Percentiles rank a stretch among this genome's conserved stretches.
These are phyloP conservation scores for Seminavis robusta DNA, from an alignment of 108 stramenopile species.

Conservation along the genomic window DNA sequence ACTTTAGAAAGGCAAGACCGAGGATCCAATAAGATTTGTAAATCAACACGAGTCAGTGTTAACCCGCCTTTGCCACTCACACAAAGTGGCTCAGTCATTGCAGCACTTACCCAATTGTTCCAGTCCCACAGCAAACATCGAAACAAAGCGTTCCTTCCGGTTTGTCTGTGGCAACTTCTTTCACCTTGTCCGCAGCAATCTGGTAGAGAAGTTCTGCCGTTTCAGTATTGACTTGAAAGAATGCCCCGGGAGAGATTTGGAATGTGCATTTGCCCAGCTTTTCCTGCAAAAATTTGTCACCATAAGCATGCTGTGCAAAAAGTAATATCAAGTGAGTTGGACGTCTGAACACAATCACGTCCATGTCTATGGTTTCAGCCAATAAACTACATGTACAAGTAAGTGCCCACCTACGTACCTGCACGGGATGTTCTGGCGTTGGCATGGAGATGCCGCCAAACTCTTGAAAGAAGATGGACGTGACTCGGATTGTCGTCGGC, in stretches of 20 bases:
- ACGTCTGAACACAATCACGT: too few species aligned
- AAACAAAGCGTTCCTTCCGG: constrained; percentile 50
- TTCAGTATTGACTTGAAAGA: constrained; percentile 93
- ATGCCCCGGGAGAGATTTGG: constrained; percentile 89
- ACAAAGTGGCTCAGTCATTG: too few species aligned
- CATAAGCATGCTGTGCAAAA: constrained; percentile 55
- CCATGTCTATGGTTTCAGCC: too few species aligned
- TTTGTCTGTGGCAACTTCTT: constrained; percentile 36
- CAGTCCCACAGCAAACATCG: constrained; percentile 96
- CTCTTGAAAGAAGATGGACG: constrained; percentile 82
- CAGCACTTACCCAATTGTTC: constrained; percentile 94
- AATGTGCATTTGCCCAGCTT: constrained; percentile 74
- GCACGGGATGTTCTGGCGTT: constrained; percentile 73
- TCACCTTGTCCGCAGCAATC: constrained; percentile 70
- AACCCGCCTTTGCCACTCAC: too few species aligned
- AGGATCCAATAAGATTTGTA: too few species aligned
- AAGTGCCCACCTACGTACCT: constrained; percentile 23
- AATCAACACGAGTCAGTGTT: too few species aligned
- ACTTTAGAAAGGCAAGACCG: too few species aligned
- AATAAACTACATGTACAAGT: too few species aligned
- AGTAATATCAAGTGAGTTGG: background rate
- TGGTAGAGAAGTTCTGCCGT: constrained; percentile 85
- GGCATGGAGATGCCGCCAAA: constrained; percentile 76
- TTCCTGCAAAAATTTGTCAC: constrained; percentile 66
- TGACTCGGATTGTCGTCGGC: constrained; percentile 37